These are phyloP conservation scores for Ogataea siamensis DNA, from an alignment of 805 yeast genomes.

Conservation along the genomic window DNA sequence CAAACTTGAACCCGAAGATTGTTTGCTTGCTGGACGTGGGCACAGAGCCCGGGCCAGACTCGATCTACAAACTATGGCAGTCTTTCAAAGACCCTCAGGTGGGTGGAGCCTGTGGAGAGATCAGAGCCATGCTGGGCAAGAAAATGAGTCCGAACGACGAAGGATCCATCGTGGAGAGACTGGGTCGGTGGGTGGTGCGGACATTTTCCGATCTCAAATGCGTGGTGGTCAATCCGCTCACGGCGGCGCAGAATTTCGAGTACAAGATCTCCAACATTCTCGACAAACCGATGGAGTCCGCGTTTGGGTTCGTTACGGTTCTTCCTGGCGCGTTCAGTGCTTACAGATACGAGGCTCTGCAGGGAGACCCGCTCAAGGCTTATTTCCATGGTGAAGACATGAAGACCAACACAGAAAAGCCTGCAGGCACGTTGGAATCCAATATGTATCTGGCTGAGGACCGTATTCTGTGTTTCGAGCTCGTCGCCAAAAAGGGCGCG, in stretches of 20 bases:
- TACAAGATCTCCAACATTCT: slow-evolving; percentile 91
- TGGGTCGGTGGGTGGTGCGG: slow-evolving; percentile 46
- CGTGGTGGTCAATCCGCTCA: slow-evolving; percentile 68
- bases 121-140: slow-evolving; percentile 60
- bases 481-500: slow-evolving; percentile 73
- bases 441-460: slow-evolving; percentile 98
- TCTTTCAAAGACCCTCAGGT: slow-evolving; percentile 76
- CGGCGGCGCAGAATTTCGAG: slow-evolving; percentile 96
- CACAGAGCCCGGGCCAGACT: slow-evolving; percentile 83
- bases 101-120: slow-evolving; percentile 98
- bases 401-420: slow-evolving; percentile 49
- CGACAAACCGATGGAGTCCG: slow-evolving; percentile 92
- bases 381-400: slow-evolving; percentile 93
- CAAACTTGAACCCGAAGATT: slow-evolving; percentile 75
- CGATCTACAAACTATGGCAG: slow-evolving; percentile 88
- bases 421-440: slow-evolving; percentile 85
- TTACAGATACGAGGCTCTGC: slow-evolving; percentile 76
- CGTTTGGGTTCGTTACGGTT: slow-evolving; percentile 90
- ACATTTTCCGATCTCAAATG: slow-evolving; percentile 39
- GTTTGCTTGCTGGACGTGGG: slow-evolving; percentile 90
- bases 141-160: slow-evolving; percentile 33
- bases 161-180: slow-evolving; percentile 21
- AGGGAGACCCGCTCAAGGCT: slow-evolving; percentile 79
- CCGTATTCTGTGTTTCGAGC: slow-evolving; percentile 89
- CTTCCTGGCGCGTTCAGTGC: slow-evolving; percentile 97